Evolutionary conservation across 495 filamentous ascomycete species (phyloP).

Genomic region (Coniosporium apollinis): DNA sequence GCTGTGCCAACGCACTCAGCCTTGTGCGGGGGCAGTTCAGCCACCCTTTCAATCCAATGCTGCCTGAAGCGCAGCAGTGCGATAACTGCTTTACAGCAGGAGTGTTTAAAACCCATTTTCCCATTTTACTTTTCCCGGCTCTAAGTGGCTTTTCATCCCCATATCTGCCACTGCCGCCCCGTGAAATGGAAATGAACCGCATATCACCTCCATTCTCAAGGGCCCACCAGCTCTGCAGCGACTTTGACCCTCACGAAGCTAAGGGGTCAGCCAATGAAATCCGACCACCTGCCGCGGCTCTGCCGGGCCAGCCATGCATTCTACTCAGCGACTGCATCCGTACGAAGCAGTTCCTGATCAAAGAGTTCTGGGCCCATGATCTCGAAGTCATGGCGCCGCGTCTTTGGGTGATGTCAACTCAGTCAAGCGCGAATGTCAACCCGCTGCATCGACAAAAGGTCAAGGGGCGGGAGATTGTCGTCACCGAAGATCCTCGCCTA

Average conservation of each 20-base stretch:
- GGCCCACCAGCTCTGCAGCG: constrained; percentile 1
- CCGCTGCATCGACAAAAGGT: constrained; percentile 28
- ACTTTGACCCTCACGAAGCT: constrained; percentile 1
- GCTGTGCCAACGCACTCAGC: not conserved
- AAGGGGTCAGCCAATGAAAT: not conserved
- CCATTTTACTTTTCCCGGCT: too few species aligned
- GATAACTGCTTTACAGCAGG: too few species aligned
- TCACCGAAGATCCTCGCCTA: constrained; percentile 30
- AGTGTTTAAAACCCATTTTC: too few species aligned
- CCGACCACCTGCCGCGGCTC: not conserved
- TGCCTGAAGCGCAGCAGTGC: too few species aligned
- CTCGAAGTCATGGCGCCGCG: constrained; percentile 8
- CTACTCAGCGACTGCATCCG: not conserved
- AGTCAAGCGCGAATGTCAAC: constrained; percentile 15
- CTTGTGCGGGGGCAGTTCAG: not conserved
- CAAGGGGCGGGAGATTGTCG: constrained; percentile 27
- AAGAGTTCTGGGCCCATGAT: constrained; percentile 1
- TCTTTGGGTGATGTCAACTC: constrained; percentile 24
- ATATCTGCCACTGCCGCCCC: too few species aligned
- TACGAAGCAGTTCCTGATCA: not conserved
- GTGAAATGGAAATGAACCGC: too few species aligned
- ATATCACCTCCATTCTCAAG: constrained; percentile 2
- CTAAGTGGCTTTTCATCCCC: too few species aligned
- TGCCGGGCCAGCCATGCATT: not conserved
- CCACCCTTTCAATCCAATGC: too few species aligned